These are phyloP conservation scores for Termitomyces sp. DNA, from an alignment of 768 basidiomycete species.

Conservation along the genomic window DNA sequence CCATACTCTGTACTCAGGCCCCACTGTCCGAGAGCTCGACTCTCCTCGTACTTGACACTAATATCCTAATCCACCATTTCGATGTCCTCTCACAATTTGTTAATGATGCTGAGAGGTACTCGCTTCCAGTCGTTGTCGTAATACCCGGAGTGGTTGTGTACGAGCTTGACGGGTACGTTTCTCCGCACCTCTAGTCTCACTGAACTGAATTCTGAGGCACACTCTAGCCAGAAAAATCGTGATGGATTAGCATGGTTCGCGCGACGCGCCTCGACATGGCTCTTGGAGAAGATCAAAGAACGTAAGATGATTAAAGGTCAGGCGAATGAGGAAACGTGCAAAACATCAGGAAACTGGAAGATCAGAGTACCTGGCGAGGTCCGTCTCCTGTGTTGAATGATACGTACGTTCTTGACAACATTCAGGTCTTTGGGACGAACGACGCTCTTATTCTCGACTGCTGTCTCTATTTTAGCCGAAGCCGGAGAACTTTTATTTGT, in stretches of 20 bases:
- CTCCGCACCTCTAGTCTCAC: neutral
- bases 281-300: slow-evolving; percentile 57
- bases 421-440: slow-evolving; percentile 34
- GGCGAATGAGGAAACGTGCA: slow-evolving; percentile 60
- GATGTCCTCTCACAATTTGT: slow-evolving; percentile 63
- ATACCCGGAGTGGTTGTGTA: slow-evolving; percentile 73
- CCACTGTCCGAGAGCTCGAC: slow-evolving; percentile 36
- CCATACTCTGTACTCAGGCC: slow-evolving; percentile 25
- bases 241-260: slow-evolving; percentile 57
- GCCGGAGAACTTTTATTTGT: slow-evolving; percentile 53
- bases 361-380: slow-evolving; percentile 42
- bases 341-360: slow-evolving; percentile 59
- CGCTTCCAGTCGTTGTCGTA: slow-evolving; percentile 54
- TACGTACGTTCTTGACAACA: neutral
- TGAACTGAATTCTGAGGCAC: neutral
- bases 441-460: slow-evolving; percentile 78
- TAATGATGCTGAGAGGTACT: slow-evolving; percentile 48
- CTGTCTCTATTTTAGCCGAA: slow-evolving; percentile 55
- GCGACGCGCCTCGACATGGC: slow-evolving; percentile 66
- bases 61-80: slow-evolving; percentile 68
- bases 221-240: slow-evolving; percentile 43
- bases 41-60: slow-evolving; percentile 73
- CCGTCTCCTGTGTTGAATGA: slow-evolving; percentile 12
- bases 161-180: slow-evolving; percentile 67
- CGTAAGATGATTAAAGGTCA: slow-evolving; percentile 56